Base-by-base conservation (phyloP, 345 rosid species). In the Euphorbia pulcherrima region DNA sequence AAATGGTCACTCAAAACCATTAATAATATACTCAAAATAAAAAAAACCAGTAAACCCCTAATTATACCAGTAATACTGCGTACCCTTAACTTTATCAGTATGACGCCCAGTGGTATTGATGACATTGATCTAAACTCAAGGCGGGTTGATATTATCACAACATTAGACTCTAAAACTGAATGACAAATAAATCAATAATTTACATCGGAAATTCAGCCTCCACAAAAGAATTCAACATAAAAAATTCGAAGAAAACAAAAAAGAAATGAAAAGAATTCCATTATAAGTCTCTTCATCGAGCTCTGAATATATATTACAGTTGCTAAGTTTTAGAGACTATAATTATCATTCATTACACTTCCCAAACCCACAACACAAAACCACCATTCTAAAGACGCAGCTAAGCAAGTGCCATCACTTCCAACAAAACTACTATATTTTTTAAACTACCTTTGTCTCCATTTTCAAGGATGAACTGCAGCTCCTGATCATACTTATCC, bases 221-320 rank as follows among this genome's bases (percentile, higher is more conserved):
- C 13, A 33, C 37, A 7, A 3, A n/a, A 33, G 4, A 33, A 33
- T 7, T 33, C 37, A 7, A 33, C 4, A 33, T 2, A 33, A 33
- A 33, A 33, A 33, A 33, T 7, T 33, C 3, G 23, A 51, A 9
- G 8, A 17, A 0, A 3, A 26, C 7, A 68, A 27, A 47, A 30
- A 46, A 10, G 44, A 21, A 46, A 57, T 28, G 37, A 47, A 59
- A 60, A 47, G 65, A 48, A 60, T 59, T 14, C 30, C 46, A 47
- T 21, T 20, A n/a, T 47, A 60, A 0, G 40, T 58, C 30, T 18
- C 58, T 59, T 35, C 7, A 27, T 28, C 29, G 12, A 59, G 17
- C 37, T 26, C n/a, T 6, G 39, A 37, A 67, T 26, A n/a, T 69
- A 69, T 69, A 30, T 60, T 69, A 60, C 72, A 69, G 30, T 18